Base-by-base conservation (phyloP, 768 basidiomycete genomes). In the Boletus sp. region DNA sequence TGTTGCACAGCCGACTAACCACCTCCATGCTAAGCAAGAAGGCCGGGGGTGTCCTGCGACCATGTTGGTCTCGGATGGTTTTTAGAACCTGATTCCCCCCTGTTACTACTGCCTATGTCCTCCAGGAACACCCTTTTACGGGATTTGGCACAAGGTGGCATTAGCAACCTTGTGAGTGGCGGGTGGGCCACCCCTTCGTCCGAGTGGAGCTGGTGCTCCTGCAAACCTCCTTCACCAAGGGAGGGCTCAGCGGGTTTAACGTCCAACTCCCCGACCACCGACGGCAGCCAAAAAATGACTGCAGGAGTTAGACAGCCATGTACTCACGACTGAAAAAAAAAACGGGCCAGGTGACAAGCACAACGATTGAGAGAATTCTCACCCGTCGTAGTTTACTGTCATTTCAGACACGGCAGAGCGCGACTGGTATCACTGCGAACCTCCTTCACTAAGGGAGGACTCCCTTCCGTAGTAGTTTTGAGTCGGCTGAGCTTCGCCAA, bases 51-150 rank as follows among this genome's bases (percentile, higher is more conserved):
- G 54, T 55, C 54, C 54, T 54, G 5, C 4, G 17, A 48, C 47
- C 47, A 36, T 49, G 15, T 44, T 49, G 47, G 40, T n/a, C 54
- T 48, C 33, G n/a, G 40, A 55, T 44, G 47, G 47, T 55, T 56
- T 50, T 55, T 36, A 55, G 42, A 50, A n/a, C n/a, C n/a, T n/a
- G n/a, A n/a, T n/a, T n/a, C n/a, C n/a, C n/a, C n/a, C n/a, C n/a
- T n/a, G n/a, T 50, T 48, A 44, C 44, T 1, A 46, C 50, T 50
- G 44, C 56, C 50, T 42, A 47, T 57, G 56, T 52, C 50, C 50
- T 10, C 11, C 52, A 17, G 33, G 35, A 46, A 42, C 45, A 42
- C 41, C 41, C 41, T 42, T 42, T 20, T 42, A 42, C 24, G 24
- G 49, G 45, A 54, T 3, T 52, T 52, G 50, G 50, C 49, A 1